phyloP scores from a whole-genome alignment of 2,329 filamentous ascomycete species.

The Clonostachys chloroleuca region DNA sequence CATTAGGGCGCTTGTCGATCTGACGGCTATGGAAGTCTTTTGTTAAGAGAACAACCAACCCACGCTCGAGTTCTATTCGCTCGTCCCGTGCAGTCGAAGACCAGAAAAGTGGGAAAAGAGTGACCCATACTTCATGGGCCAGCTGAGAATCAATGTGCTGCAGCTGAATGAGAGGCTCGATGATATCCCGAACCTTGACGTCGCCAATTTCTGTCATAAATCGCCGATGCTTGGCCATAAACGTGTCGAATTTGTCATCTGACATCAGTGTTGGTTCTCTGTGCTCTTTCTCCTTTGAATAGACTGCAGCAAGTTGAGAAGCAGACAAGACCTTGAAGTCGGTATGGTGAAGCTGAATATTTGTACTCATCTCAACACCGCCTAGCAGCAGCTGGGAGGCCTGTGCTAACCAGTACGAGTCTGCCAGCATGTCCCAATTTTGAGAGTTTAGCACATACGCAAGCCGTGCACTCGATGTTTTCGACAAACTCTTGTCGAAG shows the following conservation, averaged over 20 bases:
- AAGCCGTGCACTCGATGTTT: conserved; percentile 82
- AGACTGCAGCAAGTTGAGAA: conserved; percentile 69
- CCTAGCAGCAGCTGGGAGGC: conserved; percentile 90
- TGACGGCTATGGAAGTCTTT: conserved; percentile 95
- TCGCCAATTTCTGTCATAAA: conserved; percentile 83
- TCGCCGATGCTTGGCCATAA: conserved; percentile 74
- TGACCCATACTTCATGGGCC: conserved; percentile 85
- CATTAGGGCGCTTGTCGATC: conserved; percentile 91
- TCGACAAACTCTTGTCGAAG: conserved; percentile 92
- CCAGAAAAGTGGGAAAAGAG: conserved; percentile 92
- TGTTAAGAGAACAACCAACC: conserved; percentile 83
- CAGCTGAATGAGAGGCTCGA: conserved; percentile 86
- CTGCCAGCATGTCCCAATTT: conserved; percentile 93
- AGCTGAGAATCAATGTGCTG: conserved; percentile 84
- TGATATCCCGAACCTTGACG: conserved; percentile 80
- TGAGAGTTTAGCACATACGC: conserved; percentile 87
- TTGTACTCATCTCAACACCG: conserved; percentile 79
- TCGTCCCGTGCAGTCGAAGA: conserved; percentile 84
- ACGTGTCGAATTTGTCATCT: conserved; percentile 76
- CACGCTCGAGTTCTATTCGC: conserved; percentile 83
- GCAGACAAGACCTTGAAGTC: conserved; percentile 78
- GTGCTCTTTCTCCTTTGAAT: conserved; percentile 71
- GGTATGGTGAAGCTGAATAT: conserved; percentile 72
- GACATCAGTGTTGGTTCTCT: conserved; percentile 64
- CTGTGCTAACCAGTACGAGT: conserved; percentile 96